These are phyloP conservation scores for Verticillium albo-atrum DNA, from an alignment of 2,329 filamentous ascomycete genomes.

Conservation along the genomic window DNA sequence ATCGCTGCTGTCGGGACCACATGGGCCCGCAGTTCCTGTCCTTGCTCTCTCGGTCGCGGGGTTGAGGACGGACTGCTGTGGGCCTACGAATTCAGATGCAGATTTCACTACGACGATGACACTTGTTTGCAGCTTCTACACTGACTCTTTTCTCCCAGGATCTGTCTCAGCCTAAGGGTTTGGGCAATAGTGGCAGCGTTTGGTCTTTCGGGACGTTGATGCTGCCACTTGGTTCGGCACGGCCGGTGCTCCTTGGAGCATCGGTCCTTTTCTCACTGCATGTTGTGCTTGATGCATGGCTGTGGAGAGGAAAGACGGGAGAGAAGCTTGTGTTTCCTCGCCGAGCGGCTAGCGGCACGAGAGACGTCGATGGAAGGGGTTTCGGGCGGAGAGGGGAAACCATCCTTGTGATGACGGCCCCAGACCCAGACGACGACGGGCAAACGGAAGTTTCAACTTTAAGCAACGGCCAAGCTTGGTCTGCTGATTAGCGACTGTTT, in stretches of 20 bases:
- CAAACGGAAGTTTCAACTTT: too few species aligned
- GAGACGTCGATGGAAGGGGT: too few species aligned
- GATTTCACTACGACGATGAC: neutral
- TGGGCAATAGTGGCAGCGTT: neutral
- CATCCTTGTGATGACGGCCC: too few species aligned
- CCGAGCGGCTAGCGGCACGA: too few species aligned
- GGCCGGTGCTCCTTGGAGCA: neutral
- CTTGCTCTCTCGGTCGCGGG: neutral
- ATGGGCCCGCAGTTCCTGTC: neutral
- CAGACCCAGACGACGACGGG: too few species aligned
- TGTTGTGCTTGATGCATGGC: slow-evolving; percentile 37
- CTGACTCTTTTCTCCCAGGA: neutral
- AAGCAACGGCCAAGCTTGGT: too few species aligned
- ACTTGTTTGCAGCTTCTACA: neutral
- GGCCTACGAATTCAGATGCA: neutral
- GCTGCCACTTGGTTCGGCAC: neutral
- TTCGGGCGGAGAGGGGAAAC: too few species aligned
- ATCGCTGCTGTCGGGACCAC: neutral
- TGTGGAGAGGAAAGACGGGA: slow-evolving; percentile 41
- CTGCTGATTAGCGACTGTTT: too few species aligned
- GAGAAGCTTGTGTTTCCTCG: neutral
- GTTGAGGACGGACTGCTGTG: neutral
- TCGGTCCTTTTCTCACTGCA: slow-evolving; percentile 49
- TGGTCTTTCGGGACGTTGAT: neutral
- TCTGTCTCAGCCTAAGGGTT: neutral